phyloP scores from a whole-genome alignment of 805 yeast species.

The Yamadazyma paraphyllophila region DNA sequence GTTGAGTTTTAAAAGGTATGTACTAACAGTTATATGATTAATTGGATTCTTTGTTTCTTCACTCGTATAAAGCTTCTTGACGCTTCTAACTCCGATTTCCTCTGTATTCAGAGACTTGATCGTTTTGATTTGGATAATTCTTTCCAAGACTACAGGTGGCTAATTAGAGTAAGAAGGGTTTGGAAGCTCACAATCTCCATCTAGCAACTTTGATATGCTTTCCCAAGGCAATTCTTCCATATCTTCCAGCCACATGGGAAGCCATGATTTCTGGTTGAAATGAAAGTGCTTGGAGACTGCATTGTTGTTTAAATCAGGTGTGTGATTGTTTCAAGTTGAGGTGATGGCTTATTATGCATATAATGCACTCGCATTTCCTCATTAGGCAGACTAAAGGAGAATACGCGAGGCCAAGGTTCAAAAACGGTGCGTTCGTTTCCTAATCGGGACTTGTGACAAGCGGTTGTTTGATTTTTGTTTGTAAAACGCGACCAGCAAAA shows the following conservation, averaged over 20 bases:
- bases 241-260: no score
- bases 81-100: no score
- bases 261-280: no score
- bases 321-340: not conserved
- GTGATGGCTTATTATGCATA: not conserved
- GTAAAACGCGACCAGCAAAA: not conserved
- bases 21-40: constrained; percentile 1
- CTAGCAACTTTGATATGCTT: no score
- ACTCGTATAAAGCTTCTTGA: not conserved
- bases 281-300: not conserved
- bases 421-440: constrained; percentile 3
- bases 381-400: not conserved
- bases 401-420: constrained; percentile 5
- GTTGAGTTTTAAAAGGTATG: constrained; percentile 8
- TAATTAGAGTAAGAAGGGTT: no score
- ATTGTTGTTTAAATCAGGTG: not conserved
- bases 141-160: no score
- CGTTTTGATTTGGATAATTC: no score
- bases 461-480: not conserved
- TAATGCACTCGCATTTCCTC: not conserved
- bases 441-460: not conserved
- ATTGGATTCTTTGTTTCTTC: not conserved
- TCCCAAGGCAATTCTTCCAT: no score
- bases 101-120: no score
- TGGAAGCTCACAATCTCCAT: no score